Conservation (phyloP, 1,284 basidiomycete genomes). For the Mycosarcoma maydis region DNA sequence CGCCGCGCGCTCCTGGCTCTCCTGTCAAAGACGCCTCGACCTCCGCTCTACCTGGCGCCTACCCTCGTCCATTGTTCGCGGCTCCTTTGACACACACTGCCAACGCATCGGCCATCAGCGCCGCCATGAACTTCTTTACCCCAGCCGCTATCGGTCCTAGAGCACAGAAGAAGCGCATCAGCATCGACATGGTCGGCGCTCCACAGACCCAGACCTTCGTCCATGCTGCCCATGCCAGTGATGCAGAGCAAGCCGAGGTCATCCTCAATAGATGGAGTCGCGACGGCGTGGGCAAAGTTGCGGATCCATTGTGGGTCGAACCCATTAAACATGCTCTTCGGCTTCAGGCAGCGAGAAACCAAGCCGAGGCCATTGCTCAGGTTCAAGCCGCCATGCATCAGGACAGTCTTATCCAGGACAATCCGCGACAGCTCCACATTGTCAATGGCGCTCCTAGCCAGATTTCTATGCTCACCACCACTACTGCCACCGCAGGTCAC, state of each 20-base stretch:
- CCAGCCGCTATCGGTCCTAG: conserved; percentile 40
- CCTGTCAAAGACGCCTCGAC: conserved; percentile 19
- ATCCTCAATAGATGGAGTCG: conserved; percentile 88
- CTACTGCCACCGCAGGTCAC: conserved; percentile 53
- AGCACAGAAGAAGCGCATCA: conserved; percentile 62
- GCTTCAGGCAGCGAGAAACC: conserved; percentile 72
- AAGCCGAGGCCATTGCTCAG: conserved; percentile 83
- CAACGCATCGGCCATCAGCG: conserved; percentile 35
- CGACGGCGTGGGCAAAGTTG: conserved; percentile 84
- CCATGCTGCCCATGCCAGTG: conserved; percentile 91
- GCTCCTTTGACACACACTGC: conserved; percentile 32
- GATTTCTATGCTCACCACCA: conserved; percentile 48
- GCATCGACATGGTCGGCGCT: conserved; percentile 59
- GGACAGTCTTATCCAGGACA: conserved; percentile 70
- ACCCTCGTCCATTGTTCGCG: conserved; percentile 28
- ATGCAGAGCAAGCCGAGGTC: conserved; percentile 88
- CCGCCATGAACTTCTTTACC: conserved; percentile 39
- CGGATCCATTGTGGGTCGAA: conserved; percentile 75
- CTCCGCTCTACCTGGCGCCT: conserved; percentile 32
- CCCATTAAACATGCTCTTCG: conserved; percentile 87
- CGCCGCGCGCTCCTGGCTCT: conserved; percentile 14
- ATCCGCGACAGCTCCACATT: conserved; percentile 54
- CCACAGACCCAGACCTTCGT: conserved; percentile 55
- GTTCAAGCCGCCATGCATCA: conserved; percentile 69
- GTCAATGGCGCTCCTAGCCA: conserved; percentile 57